Base-by-base conservation (phyloP, 169 alveolate species). In the Plasmodium relictum region DNA sequence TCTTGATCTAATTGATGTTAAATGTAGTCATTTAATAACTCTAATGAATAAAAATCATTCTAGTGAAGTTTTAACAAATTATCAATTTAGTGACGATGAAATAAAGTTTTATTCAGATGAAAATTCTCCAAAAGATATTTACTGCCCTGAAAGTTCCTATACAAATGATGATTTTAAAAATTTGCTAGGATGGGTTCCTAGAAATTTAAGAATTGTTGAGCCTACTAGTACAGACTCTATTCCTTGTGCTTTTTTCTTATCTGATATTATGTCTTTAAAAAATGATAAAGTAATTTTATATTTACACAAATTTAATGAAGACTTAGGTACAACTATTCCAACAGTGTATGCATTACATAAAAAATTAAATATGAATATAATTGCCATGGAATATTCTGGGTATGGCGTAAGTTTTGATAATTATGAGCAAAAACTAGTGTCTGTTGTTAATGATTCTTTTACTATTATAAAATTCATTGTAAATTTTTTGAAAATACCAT, bases 351-450 rank as follows among this genome's bases (percentile, higher is more conserved):
- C 89, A 12, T 45, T 78, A 66, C 89, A 78, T 31, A 63, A 78
- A 54, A 63, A 78, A 50, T 78, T 78, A 78, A 50, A 65, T 63
- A 63, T 78, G 41, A 78, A 78, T 65, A 78, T 78, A 45, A 78
- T 78, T 39, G 89, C 89, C 18, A 78, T 78, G 89, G 89, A 78
- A 69, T 78, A 78, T 78, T 78, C 89, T 44, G 89, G 89, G 16
- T 78, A 78, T 63, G 89, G 89, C 10, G 89, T 26, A 20, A 78
- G 89, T 22, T 78, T 78, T 69, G 78, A 78, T 59, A 65, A 39
- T 39, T 50, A 78, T 65, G 78, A 78, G 48, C 89, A 78, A 59
- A 78, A 78, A 56, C 68, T 66, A 22, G 73, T 78, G 16, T 78
- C 89, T 37, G 63, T 78, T 41, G 89, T 78, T 16, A 78, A 78